Base-by-base conservation (phyloP, 169 alveolate species). In the Neospora caninum region DNA sequence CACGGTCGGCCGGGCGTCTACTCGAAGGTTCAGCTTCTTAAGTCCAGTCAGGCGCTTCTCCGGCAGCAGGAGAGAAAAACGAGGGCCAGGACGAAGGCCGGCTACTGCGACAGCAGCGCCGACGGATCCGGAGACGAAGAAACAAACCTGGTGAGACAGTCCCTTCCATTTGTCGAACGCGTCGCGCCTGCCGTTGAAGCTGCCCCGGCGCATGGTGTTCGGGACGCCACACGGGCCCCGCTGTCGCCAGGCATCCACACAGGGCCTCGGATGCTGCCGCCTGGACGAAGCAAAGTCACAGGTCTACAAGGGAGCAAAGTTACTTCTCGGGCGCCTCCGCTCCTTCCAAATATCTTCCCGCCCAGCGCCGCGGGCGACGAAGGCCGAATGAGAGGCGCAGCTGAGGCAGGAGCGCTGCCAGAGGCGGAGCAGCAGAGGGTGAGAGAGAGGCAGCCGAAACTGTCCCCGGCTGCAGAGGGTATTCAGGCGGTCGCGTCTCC, bases 11-110 rank as follows among this genome's bases (percentile, higher is more conserved):
- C 16, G 73, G 73, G 34, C 34, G 20, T 27, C n/a, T 64, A 78
- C 86, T 78, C 86, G 39, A 78, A 78, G 86, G 31, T 0, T 38
- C 86, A 38, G 86, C 86, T 78, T 78, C 86, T 78, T 6, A 18
- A 78, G 73, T 27, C 20, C 31, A 64, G 73, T 64, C 73, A 22
- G 7, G 4, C n/a, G 31, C 73, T 64, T 64, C n/a, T 16, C 31
- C 73, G 31, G 34, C 73, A 27, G 1, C 73, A 64, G 73, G 34
- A 27, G 34, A 64, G n/a, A 27, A 64, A 27, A 22, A 16, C 0
- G 34, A 27, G 31, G 34, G 73, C 73, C 73, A 64, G 73, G 73
- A 22, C n/a, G 73, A 16, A 27, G 7, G 73, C 73, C n/a, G 73
- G 20, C 31, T 10, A 22, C 73, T 64, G 31, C 34, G 7, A 6